Conservation (phyloP, 1,284 basidiomycete genomes). For the Lentinula novae-zelandiae region DNA sequence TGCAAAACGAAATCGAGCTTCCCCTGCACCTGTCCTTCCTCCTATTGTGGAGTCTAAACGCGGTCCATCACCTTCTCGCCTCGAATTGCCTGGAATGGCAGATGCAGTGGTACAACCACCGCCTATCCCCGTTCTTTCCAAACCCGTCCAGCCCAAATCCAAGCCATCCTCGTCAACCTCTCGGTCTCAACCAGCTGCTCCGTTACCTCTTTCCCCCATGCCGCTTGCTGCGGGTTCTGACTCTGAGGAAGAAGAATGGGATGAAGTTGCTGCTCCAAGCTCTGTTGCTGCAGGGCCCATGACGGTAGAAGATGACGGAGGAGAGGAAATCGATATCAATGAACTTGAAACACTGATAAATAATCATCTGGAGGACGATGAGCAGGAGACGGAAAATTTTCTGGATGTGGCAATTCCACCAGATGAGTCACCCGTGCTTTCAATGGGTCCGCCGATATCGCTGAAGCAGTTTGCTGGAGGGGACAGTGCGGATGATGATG, state of each 20-base stretch:
- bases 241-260: conserved; percentile 50
- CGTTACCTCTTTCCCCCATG: conserved; percentile 18
- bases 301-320: conserved; percentile 32
- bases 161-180: conserved; percentile 16
- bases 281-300: conserved; percentile 13
- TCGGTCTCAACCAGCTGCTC: not conserved
- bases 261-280: conserved; percentile 33
- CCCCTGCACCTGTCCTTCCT: conserved; percentile 26
- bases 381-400: conserved; percentile 30
- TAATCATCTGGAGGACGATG: conserved; percentile 31
- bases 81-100: conserved; percentile 17
- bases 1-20: conserved; percentile 36
- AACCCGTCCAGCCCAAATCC: conserved; percentile 6
- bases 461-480: conserved; percentile 47
- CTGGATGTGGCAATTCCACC: conserved; percentile 29
- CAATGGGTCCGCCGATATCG: conserved; percentile 43
- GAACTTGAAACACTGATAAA: conserved; percentile 48
- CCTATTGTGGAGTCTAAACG: conserved; percentile 14
- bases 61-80: conserved; percentile 18
- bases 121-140: not conserved
- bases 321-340: conserved; percentile 44
- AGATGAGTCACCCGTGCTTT: conserved; percentile 27
- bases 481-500: conserved; percentile 42
- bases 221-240: conserved; percentile 41
- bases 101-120: conserved; percentile 10